Evolutionary conservation across 495 filamentous ascomycete genomes (phyloP).

Genomic region (Penicillium lagena): DNA sequence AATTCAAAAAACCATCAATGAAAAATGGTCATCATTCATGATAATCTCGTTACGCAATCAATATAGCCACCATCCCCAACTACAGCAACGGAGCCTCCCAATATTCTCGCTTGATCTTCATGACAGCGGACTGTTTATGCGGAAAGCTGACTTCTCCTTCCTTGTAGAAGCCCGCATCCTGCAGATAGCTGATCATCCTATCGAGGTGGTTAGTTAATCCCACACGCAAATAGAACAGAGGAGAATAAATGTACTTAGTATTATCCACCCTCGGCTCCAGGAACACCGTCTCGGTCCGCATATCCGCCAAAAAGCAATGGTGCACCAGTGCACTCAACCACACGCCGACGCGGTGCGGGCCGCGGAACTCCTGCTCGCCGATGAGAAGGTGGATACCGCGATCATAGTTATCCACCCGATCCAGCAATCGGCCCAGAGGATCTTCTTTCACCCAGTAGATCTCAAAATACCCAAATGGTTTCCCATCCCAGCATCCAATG

Average conservation of each 20-base stretch:
- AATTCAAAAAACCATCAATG: too few relatives aligned
- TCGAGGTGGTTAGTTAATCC: slow-evolving; percentile 4
- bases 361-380: slow-evolving; percentile 89
- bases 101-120: slow-evolving; percentile 72
- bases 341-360: slow-evolving; percentile 59
- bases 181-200: slow-evolving; percentile 75
- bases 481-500: slow-evolving; percentile 90
- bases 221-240: background rate
- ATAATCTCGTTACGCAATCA: background rate
- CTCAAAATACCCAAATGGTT: slow-evolving; percentile 96
- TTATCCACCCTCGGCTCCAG: slow-evolving; percentile 94
- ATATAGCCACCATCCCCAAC: slow-evolving; percentile 8
- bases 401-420: slow-evolving; percentile 70
- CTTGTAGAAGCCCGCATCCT: slow-evolving; percentile 75
- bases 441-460: slow-evolving; percentile 99
- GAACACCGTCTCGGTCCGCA: slow-evolving; percentile 72
- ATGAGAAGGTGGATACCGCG: slow-evolving; percentile 83
- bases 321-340: slow-evolving; percentile 88
- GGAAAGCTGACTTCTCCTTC: slow-evolving; percentile 84
- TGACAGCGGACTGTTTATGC: slow-evolving; percentile 86
- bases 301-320: slow-evolving; percentile 72
- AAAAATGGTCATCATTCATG: slow-evolving; percentile 1
- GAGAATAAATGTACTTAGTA: slow-evolving; percentile 56
- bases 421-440: slow-evolving; percentile 58
- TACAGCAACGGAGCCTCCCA: slow-evolving; percentile 77